Evolutionary conservation across 805 yeast genomes (phyloP).

Genomic region (Teunomyces cretensis): DNA sequence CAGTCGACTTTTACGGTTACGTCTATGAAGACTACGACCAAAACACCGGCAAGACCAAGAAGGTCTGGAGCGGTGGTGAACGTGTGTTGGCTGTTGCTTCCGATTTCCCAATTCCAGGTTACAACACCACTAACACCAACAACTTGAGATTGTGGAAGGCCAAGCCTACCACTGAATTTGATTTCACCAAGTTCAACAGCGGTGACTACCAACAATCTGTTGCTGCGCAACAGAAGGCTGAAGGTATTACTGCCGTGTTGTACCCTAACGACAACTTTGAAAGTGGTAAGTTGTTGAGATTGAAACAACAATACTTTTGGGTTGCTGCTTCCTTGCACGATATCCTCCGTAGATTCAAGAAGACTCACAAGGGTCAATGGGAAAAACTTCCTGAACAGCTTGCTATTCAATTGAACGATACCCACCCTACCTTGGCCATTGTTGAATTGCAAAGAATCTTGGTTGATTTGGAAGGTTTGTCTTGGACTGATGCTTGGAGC

Average conservation of each 20-base stretch:
- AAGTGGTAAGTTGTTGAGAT: constrained; percentile 85
- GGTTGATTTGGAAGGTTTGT: constrained; percentile 77
- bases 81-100: constrained; percentile 85
- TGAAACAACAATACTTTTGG: constrained; percentile 97
- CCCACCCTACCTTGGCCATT: constrained; percentile 90
- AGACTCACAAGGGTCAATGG: constrained; percentile 71
- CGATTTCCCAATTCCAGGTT: constrained; percentile 93
- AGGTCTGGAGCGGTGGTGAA: constrained; percentile 86
- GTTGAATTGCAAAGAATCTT: constrained; percentile 86
- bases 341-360: constrained; percentile 85
- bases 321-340: constrained; percentile 92
- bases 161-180: constrained; percentile 86
- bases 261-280: constrained; percentile 94
- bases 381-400: constrained; percentile 77
- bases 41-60: constrained; percentile 54
- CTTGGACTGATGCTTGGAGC: constrained; percentile 84
- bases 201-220: constrained; percentile 91
- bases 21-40: constrained; percentile 58
- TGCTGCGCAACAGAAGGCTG: constrained; percentile 81
- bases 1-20: constrained; percentile 86
- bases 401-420: constrained; percentile 92
- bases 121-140: constrained; percentile 76
- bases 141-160: constrained; percentile 90
- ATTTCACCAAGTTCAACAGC: constrained; percentile 83
- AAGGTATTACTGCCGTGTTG: constrained; percentile 86